Percentiles rank a stretch among this genome's conserved stretches.
Conservation (phyloP, 352 stramenopile genomes). For the Globisporangium recalcitrans region DNA sequence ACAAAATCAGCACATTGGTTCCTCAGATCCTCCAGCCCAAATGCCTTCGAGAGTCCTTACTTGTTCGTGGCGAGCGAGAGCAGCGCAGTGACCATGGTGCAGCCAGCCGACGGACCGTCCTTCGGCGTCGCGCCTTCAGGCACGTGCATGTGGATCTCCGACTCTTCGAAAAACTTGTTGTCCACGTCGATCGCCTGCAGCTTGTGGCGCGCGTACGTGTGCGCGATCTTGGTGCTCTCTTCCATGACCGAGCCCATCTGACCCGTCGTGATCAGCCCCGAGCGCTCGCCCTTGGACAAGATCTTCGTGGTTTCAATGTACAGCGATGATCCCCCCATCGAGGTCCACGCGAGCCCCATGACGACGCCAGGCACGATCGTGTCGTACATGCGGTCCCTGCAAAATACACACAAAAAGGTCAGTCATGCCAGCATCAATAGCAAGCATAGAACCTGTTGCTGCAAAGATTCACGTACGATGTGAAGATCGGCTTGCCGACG, state of each 20-base stretch:
- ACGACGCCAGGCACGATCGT: constrained; percentile 93
- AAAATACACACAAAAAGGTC: constrained; percentile 4
- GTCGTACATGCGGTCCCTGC: constrained; percentile 95
- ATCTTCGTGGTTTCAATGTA: constrained; percentile 96
- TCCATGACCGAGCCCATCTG: constrained; percentile 99
- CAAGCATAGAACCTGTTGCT: not conserved
- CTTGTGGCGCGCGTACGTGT: constrained; percentile 89
- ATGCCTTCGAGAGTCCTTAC: constrained; percentile 29
- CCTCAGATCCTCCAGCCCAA: not conserved
- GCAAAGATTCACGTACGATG: constrained; percentile 55
- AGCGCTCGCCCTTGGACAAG: constrained; percentile 57
- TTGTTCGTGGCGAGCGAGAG: constrained; percentile 93
- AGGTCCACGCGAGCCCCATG: constrained; percentile 98
- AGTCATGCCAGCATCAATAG: not conserved
- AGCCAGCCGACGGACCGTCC: constrained; percentile 96
- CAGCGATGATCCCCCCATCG: constrained; percentile 96
- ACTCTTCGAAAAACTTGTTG: constrained; percentile 94
- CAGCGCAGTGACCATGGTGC: constrained; percentile 97
- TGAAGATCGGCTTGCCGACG: constrained; percentile 97
- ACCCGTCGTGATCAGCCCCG: constrained; percentile 85
- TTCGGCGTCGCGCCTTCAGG: constrained; percentile 98
- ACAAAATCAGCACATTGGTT: not conserved
- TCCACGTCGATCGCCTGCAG: constrained; percentile 56
- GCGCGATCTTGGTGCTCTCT: constrained; percentile 96
- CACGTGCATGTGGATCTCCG: constrained; percentile 97